Conservation (phyloP, 805 yeast species). For the Lachancea quebecensis region DNA sequence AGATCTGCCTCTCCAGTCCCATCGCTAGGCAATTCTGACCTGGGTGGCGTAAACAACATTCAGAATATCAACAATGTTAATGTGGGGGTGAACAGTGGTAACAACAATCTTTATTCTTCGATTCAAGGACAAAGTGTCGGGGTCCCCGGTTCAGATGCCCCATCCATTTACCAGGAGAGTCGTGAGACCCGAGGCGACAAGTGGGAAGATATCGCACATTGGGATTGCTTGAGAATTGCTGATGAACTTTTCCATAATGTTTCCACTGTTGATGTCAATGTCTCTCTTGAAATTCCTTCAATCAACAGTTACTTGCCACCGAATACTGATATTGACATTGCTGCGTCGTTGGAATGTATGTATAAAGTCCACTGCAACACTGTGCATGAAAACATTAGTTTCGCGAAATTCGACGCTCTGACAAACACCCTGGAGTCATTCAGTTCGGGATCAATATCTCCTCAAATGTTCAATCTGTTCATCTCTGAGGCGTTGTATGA, state of each 20-base stretch:
- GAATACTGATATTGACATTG: constrained; percentile 47
- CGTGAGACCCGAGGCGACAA: neutral
- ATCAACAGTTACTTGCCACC: constrained; percentile 32
- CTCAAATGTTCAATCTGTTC: constrained; percentile 56
- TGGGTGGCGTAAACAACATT: neutral
- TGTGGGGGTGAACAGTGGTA: neutral
- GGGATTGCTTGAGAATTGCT: neutral
- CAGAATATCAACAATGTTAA: neutral
- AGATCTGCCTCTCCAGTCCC: constrained; percentile 18
- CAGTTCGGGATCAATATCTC: constrained; percentile 46
- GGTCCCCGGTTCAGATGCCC: neutral
- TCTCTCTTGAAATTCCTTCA: constrained; percentile 38
- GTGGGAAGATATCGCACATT: neutral
- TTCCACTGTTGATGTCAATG: constrained; percentile 1
- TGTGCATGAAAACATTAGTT: constrained; percentile 58
- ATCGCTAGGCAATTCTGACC: constrained; percentile 10
- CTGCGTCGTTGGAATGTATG: constrained; percentile 52
- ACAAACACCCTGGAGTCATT: constrained; percentile 48
- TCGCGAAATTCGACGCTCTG: constrained; percentile 57
- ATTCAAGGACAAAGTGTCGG: neutral
- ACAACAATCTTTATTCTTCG: neutral
- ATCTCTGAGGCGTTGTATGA: constrained; percentile 40
- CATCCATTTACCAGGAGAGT: neutral
- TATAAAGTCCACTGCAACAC: constrained; percentile 60
- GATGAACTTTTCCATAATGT: constrained; percentile 1